Evolutionary conservation across 2,329 filamentous ascomycete species (phyloP), one percentile per base, ranked within the genome.

Genomic region (Colletotrichum sidae): DNA sequence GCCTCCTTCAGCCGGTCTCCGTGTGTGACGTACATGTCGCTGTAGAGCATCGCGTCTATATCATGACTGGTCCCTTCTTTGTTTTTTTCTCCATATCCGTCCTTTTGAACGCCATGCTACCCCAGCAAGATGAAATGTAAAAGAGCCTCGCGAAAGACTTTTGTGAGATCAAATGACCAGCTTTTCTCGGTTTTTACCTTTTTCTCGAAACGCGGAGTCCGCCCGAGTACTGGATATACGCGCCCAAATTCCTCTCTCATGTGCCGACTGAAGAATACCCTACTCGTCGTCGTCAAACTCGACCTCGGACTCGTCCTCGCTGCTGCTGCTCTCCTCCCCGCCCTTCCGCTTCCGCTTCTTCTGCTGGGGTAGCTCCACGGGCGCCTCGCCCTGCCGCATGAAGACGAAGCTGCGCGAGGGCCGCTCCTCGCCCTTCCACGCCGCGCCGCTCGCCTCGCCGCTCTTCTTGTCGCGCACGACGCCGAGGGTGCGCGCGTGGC

Each of bases 401-500:
- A 91, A 90, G 6, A 90, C 81, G 71, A 84, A 90, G 72, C 86
- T 90, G 72, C 88, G 80, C 33, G 87, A 81, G 1, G 77, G 64
- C 51, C 80, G 71, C 33, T 82, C 74, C 72, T 81, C 80, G 1
- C 80, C 80, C 65, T 68, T 79, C 80, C 80, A 82, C 15, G 72
- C 74, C n/a, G 52, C 59, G 13, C 77, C 76, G 63, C 81, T 79
- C 2, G 74, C 73, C 60, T 83, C 80, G 44, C 82, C 79, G 15
- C 75, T 80, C 56, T 77, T 76, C 55, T 79, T 81, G 51, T 79
- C 84, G 70, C 77, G 80, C 44, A 90, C 83, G 3, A 88, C 88
- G 2, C 92, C 92, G 64, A 93, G 75, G 4, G 92, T 95, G 65
- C 92, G 76, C 13, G 90, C 89, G 78, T 95, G 92, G 66, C 77